Evolutionary conservation across 305 asterid species (phyloP), one percentile per base, ranked within the genome.

Genomic region (Withania somnifera): DNA sequence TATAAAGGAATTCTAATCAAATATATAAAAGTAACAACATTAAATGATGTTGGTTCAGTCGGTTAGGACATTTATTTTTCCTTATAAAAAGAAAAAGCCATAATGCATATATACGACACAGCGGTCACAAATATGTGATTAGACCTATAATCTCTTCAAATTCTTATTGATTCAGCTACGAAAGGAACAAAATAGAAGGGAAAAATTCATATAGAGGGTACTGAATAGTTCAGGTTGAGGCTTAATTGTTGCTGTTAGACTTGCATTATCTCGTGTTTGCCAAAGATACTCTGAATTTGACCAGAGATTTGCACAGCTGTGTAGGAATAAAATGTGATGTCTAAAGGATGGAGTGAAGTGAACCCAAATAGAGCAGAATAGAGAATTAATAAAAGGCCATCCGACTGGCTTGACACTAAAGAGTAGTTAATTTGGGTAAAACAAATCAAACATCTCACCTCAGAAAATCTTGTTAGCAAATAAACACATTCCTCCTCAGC

Each of bases 401-500:
- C 66, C 34, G 66, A 57, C 32, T 57, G 11, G 66, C 66, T 28
- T 22, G 66, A 57, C 34, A 24, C 28, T 57, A 57, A 57, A 22
- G 66, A 57, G 34, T 57, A 57, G 66, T 57, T 57, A 8, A 57
- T 22, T 57, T 64, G 47, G 42, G 24, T 64, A 64, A n/a, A 63
- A 30, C 45, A 64, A 30, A 15, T 63, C 30, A 11, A 63, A 63
- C 19, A 76, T 34, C 81, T 84, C 78, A 89, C 92, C 87, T 50
- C 20, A 51, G 92, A 82, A 79, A 89, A 89, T 26, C 53, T 80
- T 45, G 66, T 73, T 24, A 89, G 86, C 85, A 84, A 53, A 69
- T 90, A 81, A 22, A 86, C 90, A 82, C 84, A 84, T 64, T 84
- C 90, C 80, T 89, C 92, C 85, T 89, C 90, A 30, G 80, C 87